phyloP scores from a whole-genome alignment of 441 rosid species.

The Jatropha multifida region DNA sequence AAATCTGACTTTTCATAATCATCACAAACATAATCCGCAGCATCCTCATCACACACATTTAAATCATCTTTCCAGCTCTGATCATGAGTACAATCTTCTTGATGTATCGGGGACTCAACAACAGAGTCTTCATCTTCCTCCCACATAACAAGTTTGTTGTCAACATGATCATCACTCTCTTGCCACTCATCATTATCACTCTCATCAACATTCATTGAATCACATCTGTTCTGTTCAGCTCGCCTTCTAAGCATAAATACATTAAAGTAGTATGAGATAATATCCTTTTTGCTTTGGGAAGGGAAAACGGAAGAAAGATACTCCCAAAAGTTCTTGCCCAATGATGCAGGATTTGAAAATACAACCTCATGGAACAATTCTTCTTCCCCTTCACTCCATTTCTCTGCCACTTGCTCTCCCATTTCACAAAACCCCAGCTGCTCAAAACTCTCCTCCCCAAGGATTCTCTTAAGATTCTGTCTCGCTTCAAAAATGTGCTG shows the following conservation, averaged over 20 bases:
- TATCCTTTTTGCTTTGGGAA: constrained; percentile 35
- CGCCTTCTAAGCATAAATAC: constrained; percentile 48
- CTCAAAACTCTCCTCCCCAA: constrained; percentile 40
- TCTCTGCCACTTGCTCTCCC: constrained; percentile 51
- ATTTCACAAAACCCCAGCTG: constrained; percentile 44
- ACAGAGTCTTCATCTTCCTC: constrained; percentile 47
- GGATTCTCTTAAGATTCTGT: constrained; percentile 30
- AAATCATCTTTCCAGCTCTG: constrained; percentile 17
- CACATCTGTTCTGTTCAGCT: constrained; percentile 44
- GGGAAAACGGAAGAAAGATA: constrained; percentile 39
- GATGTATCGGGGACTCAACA: constrained; percentile 39
- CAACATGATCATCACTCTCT: constrained; percentile 30
- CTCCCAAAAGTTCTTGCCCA: constrained; percentile 47
- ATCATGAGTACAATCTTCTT: constrained; percentile 17
- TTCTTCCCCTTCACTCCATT: constrained; percentile 46
- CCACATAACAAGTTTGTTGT: constrained; percentile 20
- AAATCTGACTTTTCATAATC: constrained; percentile 10
- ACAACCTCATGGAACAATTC: constrained; percentile 36
- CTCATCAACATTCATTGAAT: constrained; percentile 43
- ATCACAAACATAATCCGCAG: constrained; percentile 18
- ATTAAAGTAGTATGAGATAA: constrained; percentile 50
- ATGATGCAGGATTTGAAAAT: constrained; percentile 40
- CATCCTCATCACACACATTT: constrained; percentile 24
- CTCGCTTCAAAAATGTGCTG: constrained; percentile 44
- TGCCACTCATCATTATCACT: constrained; percentile 75